Evolutionary conservation across 371 early-diverging fungal species (phyloP).

Genomic region (Amoeboradix gromovi): DNA sequence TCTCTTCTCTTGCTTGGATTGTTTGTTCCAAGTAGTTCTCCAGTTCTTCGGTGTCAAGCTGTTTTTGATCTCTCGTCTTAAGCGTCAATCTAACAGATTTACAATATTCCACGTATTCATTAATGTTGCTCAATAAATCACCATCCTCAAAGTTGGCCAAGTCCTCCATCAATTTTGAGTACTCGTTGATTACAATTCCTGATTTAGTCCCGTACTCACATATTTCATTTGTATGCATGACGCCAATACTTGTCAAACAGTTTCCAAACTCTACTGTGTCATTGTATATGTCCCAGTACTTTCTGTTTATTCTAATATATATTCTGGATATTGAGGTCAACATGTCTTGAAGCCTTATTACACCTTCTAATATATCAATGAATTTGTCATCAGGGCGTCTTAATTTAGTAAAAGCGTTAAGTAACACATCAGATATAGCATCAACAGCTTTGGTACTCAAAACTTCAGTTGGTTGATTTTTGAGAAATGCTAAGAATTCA

Average conservation of each 20-base stretch:
- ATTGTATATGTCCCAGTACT: slow-evolving; percentile 50
- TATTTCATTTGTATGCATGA: slow-evolving; percentile 33
- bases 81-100: slow-evolving; percentile 34
- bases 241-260: slow-evolving; percentile 41
- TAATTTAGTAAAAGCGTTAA: slow-evolving; percentile 68
- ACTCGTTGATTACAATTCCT: background rate
- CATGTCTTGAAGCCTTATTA: too few species aligned
- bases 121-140: slow-evolving; percentile 38
- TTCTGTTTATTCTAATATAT: too few species aligned
- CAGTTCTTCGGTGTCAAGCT: slow-evolving; percentile 65
- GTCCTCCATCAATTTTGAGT: background rate
- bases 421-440: slow-evolving; percentile 31
- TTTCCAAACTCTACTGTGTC: slow-evolving; percentile 46
- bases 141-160: slow-evolving; percentile 32
- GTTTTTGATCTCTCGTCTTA: slow-evolving; percentile 67
- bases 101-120: slow-evolving; percentile 62
- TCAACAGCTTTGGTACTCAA: slow-evolving; percentile 1
- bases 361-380: too few species aligned
- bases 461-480: too few species aligned
- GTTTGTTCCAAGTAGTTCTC: slow-evolving; percentile 29
- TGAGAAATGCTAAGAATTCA: too few species aligned
- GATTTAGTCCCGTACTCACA: slow-evolving; percentile 33
- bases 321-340: too few species aligned
- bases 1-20: slow-evolving; percentile 16
- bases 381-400: slow-evolving; percentile 57